A percentile compares a stretch with the other conserved stretches of the same genome.
Conservation (phyloP, 495 filamentous ascomycete genomes). For the Aspergillus funiculosus region DNA sequence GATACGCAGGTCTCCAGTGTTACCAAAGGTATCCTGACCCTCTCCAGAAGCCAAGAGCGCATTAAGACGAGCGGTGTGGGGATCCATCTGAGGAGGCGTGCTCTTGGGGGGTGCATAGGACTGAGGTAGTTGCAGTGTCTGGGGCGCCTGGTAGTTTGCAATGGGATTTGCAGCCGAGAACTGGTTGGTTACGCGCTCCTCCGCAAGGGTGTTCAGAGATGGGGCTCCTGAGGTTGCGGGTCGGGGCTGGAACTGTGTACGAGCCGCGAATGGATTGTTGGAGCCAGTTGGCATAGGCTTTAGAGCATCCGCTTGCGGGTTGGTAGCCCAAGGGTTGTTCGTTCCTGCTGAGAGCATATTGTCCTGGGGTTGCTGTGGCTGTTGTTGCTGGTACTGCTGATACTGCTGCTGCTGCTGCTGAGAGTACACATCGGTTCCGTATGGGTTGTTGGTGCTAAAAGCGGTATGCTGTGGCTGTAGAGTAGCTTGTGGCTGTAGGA, state of each 20-base stretch:
- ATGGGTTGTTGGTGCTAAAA: conserved; percentile 66
- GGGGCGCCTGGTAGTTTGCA: conserved; percentile 45
- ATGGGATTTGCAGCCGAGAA: conserved; percentile 46
- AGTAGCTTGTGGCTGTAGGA: conserved; percentile 44
- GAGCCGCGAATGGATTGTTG: conserved; percentile 87
- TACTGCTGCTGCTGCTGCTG: conserved; percentile 48
- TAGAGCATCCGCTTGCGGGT: conserved; percentile 37
- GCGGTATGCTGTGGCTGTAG: conserved; percentile 69
- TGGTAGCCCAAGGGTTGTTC: conserved; percentile 69
- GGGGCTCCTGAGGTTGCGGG: conserved; percentile 52
- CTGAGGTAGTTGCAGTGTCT: conserved; percentile 6
- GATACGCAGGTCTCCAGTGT: conserved; percentile 88
- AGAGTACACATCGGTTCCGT: conserved; percentile 45
- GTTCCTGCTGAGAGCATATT: conserved; percentile 62
- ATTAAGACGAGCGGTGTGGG: conserved; percentile 83
- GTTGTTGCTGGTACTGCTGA: conserved; percentile 33
- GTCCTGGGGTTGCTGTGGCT: conserved; percentile 41
- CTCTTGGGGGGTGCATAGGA: conserved; percentile 36
- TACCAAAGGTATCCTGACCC: conserved; percentile 95
- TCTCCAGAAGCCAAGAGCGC: conserved; percentile 82
- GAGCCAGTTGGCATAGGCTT: conserved; percentile 71
- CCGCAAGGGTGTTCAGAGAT: conserved; percentile 61
- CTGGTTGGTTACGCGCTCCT: conserved; percentile 59
- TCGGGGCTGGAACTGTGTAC: conserved; percentile 54
- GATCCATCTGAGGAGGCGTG: conserved; percentile 48